These are phyloP conservation scores for Podospora australis DNA, from an alignment of 495 filamentous ascomycete genomes.

Conservation along the genomic window DNA sequence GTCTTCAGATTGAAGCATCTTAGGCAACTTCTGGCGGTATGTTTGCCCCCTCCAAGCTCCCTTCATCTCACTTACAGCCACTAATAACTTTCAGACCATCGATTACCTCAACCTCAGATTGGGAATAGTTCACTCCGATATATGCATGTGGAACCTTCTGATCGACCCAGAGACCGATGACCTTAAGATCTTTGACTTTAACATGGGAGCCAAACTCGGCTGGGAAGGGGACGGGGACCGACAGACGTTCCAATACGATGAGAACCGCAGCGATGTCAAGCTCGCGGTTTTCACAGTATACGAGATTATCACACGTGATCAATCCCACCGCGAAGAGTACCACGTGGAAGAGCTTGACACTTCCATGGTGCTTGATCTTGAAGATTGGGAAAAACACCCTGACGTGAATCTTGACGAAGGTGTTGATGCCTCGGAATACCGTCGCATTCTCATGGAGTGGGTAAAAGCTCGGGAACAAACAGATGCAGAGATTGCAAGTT, in stretches of 20 bases:
- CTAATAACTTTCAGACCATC: constrained; percentile 6
- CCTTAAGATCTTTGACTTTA: constrained; percentile 12
- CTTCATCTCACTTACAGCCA: not conserved
- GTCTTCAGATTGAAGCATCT: constrained; percentile 11
- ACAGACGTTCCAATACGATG: not conserved
- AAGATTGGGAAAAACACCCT: constrained; percentile 4
- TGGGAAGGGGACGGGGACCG: constrained; percentile 2
- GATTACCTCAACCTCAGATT: constrained; percentile 13
- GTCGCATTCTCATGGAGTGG: constrained; percentile 4
- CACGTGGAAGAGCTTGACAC: constrained; percentile 1
- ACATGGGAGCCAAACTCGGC: constrained; percentile 4
- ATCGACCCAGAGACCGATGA: constrained; percentile 8
- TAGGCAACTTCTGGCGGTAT: constrained; percentile 4
- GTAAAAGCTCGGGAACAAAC: not conserved
- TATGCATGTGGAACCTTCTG: constrained; percentile 4
- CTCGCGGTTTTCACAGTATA: constrained; percentile 8
- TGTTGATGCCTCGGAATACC: constrained; percentile 1
- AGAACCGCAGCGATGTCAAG: constrained; percentile 6
- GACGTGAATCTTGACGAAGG: constrained; percentile 3
- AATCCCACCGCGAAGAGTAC: constrained; percentile 1
- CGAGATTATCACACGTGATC: constrained; percentile 10
- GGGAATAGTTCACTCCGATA: constrained; percentile 8
- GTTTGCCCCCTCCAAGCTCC: not conserved
- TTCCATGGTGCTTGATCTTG: not conserved
- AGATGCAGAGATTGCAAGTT: not conserved